Evolutionary conservation across 2,329 filamentous ascomycete species (phyloP), one percentile per base, ranked within the genome.

Genomic region (Microdochium trichocladiopsis): DNA sequence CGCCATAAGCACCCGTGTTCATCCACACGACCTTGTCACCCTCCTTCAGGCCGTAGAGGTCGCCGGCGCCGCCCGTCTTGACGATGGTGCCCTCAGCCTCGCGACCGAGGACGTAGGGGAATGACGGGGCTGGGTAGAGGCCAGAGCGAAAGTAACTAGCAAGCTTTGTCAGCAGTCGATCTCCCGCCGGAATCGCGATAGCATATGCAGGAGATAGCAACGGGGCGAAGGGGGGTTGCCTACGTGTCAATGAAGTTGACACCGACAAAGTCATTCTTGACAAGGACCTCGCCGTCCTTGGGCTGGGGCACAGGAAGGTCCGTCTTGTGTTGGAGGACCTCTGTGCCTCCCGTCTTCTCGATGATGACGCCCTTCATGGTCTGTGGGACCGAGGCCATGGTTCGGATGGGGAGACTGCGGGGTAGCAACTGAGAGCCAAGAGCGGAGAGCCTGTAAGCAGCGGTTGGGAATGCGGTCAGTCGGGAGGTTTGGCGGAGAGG

Each of bases 231-330:
- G n/a, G n/a, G n/a, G n/a, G n/a, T n/a, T 50, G 58, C 71, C 61
- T 68, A 84, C 78, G 75, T 95, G 70, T 96, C 92, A 63, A 96
- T 95, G 72, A 81, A 96, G 72, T 96, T 96, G 55, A 96, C 75
- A 54, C 91, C 92, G 49, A 87, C 77, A 65, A 81, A 88, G 57
- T 86, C 82, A 69, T 95, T 95, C 70, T 86, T 87, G 53, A 96
- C 81, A 3, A 96, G 79, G 22, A 96, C 70, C 59, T 95, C 78
- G 53, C 83, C 85, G n/a, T 85, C 80, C 33, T 80, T 74, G 2
- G 79, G 80, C 49, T 76, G 72, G 0, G 90, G 89, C 1, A 95
- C 81, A 5, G 87, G 84, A 3, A 90, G 67, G 63, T 90, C 82
- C 18, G 82, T 82, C 62, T 79, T 86, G 69, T 86, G 83, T 62